Percentiles rank a stretch among this genome's conserved stretches.
These are phyloP conservation scores for Coemansia sp. DNA, from an alignment of 192 early-diverging fungal species.

Conservation along the genomic window DNA sequence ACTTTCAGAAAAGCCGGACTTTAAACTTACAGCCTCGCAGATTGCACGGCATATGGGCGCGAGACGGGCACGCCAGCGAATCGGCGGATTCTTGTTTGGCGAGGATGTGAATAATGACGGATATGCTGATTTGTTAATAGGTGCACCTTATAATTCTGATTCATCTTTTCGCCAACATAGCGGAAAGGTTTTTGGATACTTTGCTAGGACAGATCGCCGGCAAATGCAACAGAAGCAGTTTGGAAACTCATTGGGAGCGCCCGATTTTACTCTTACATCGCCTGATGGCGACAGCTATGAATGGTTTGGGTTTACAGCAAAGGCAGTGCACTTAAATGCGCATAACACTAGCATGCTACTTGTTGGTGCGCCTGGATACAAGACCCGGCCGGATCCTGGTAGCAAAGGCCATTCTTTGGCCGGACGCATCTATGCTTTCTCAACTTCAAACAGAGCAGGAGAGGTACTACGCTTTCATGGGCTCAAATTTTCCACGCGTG, in stretches of 20 bases:
- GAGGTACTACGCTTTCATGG: slow-evolving; percentile 9
- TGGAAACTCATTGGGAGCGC: slow-evolving; percentile 7
- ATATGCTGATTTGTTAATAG: slow-evolving; percentile 64
- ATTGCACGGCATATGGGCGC: slow-evolving; percentile 21
- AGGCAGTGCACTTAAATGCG: slow-evolving; percentile 13
- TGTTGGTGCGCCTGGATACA: slow-evolving; percentile 60
- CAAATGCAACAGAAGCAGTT: neutral
- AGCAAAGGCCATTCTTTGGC: slow-evolving; percentile 23
- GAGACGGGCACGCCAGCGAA: slow-evolving; percentile 23
- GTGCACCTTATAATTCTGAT: slow-evolving; percentile 59
- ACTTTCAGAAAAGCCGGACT: slow-evolving; percentile 52
- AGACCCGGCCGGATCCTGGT: neutral
- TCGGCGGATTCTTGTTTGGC: slow-evolving; percentile 53
- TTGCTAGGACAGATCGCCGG: slow-evolving; percentile 14
- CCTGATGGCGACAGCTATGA: slow-evolving; percentile 40
- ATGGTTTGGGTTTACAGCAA: slow-evolving; percentile 56
- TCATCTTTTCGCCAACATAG: slow-evolving; percentile 27
- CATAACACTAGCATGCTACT: slow-evolving; percentile 33
- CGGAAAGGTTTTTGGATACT: slow-evolving; percentile 54
- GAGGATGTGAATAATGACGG: slow-evolving; percentile 67
- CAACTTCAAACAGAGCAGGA: neutral
- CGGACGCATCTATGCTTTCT: slow-evolving; percentile 59
- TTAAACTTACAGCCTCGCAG: slow-evolving; percentile 41
- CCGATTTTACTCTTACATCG: slow-evolving; percentile 46
- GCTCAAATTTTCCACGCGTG: slow-evolving; percentile 22